Evolutionary conservation across 805 yeast genomes (phyloP), one percentile per base, ranked within the genome.

Genomic region (Wickerhamiella shivajii): DNA sequence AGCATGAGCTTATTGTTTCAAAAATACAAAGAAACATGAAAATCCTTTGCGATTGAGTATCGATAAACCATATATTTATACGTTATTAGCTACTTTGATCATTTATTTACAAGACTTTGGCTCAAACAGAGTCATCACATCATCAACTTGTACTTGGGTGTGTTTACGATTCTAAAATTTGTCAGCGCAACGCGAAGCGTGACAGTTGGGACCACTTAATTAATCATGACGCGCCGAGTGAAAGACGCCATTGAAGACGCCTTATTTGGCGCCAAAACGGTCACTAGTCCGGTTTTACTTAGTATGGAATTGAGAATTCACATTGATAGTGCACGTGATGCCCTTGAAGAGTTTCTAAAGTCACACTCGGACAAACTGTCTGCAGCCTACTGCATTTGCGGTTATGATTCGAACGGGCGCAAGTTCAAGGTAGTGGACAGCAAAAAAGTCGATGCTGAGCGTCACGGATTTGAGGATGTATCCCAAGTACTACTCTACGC

Each of bases 161-260:
- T n/a, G n/a, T n/a, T n/a, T n/a, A n/a, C n/a, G n/a, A n/a, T n/a
- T n/a, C n/a, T n/a, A n/a, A n/a, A n/a, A n/a, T n/a, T n/a, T n/a
- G n/a, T n/a, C n/a, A n/a, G n/a, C n/a, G n/a, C n/a, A n/a, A n/a
- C n/a, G n/a, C n/a, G n/a, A n/a, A n/a, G n/a, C n/a, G n/a, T n/a
- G n/a, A n/a, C n/a, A n/a, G n/a, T n/a, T n/a, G n/a, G n/a, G n/a
- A n/a, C n/a, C n/a, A n/a, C n/a, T n/a, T n/a, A n/a, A n/a, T n/a
- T n/a, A n/a, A n/a, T n/a, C n/a, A n/a, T n/a, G n/a, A n/a, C n/a
- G n/a, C n/a, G n/a, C n/a, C n/a, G n/a, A n/a, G 22, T 29, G 25
- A 19, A 20, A 19, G 25, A 18, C 20, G 32, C 25, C 9, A 31
- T 31, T 2, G 27, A 31, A n/a, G 29, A 31, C 17, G 13, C 25